Evolutionary conservation across 108 stramenopile genomes (phyloP).

Genomic region (Stephanodiscus triporus): DNA sequence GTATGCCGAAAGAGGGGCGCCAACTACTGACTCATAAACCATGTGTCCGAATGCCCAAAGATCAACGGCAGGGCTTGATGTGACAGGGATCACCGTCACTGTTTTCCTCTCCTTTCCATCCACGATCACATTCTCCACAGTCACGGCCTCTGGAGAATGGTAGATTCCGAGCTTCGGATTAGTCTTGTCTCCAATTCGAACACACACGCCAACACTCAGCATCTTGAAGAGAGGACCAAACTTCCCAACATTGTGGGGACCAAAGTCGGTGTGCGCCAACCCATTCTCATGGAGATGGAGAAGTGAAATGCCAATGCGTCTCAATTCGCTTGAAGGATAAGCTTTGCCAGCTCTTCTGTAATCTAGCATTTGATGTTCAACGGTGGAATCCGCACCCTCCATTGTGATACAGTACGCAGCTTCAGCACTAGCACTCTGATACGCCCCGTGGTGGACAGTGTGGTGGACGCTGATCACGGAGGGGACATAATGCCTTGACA

Average conservation of each 20-base stretch:
- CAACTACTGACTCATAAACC: slow-evolving; percentile 47
- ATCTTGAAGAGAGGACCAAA: slow-evolving; percentile 88
- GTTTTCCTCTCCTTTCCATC: slow-evolving; percentile 51
- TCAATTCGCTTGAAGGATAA: slow-evolving; percentile 83
- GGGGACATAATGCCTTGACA: slow-evolving; percentile 89
- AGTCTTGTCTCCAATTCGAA: slow-evolving; percentile 67
- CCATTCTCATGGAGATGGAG: slow-evolving; percentile 90
- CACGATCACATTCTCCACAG: slow-evolving; percentile 57
- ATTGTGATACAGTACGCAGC: slow-evolving; percentile 92
- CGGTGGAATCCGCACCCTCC: slow-evolving; percentile 91
- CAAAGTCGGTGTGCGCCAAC: slow-evolving; percentile 88
- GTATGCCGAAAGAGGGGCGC: slow-evolving; percentile 49
- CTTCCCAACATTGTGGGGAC: slow-evolving; percentile 89
- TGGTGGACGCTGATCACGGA: slow-evolving; percentile 92
- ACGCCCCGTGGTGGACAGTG: slow-evolving; percentile 90
- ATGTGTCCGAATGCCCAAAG: slow-evolving; percentile 54
- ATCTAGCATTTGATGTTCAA: slow-evolving; percentile 89
- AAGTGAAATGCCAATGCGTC: slow-evolving; percentile 82
- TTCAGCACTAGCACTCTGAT: slow-evolving; percentile 89
- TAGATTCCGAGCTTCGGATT: slow-evolving; percentile 87
- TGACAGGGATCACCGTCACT: slow-evolving; percentile 35
- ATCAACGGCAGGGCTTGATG: slow-evolving; percentile 39
- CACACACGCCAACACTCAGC: slow-evolving; percentile 84
- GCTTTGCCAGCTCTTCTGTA: slow-evolving; percentile 74
- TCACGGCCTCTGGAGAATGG: slow-evolving; percentile 84